Evolutionary conservation across 2,329 filamentous ascomycete species (phyloP), one percentile per base, ranked within the genome.

Genomic region (Penicillium sp.): DNA sequence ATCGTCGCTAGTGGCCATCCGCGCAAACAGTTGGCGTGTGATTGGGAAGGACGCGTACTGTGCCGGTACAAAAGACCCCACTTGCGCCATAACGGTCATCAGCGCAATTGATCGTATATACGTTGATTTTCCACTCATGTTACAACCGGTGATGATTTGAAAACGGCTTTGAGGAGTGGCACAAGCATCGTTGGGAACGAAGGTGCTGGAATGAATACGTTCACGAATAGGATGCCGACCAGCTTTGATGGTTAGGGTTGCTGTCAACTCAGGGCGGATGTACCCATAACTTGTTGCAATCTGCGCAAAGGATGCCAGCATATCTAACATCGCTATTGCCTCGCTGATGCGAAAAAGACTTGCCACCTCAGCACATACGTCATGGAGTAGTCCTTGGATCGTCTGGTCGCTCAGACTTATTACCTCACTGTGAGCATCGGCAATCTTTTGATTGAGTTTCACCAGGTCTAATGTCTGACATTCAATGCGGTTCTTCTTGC

Each of bases 101-200:
- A 98, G 73, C 0, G 91, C 88, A 25, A 95, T 76, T 1, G 86
- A 85, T 43, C 89, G 83, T 53, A 97, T 95, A 62, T 96, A 97
- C 0, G 90, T 98, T 54, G 87, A 95, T 66, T 97, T 98, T 1
- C 90, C 93, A 58, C 89, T 95, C 93, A 98, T 98, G 60, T 98
- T 98, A 66, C 88, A 94, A 3, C 93, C 91, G 0, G 91, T 97
- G 53, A 98, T 84, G 52, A 97, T 86, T 56, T 97, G 90, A 60
- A 96, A 95, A 1, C 90, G 82, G 33, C 83, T 83, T 51, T 91
- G 83, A 32, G 85, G 78, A 0, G 84, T 86, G 3, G 88, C 85
- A 60, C 90, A 97, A 27, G 90, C 87, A 61, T 97, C 90, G 54
- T 97, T 97, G 0, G 93, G 87, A 3, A 97, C 76, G 62, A 87